Percentiles rank a stretch among this genome's conserved stretches.
phyloP scores from a whole-genome alignment of 768 basidiomycete species.

The Amanita fuliginea region DNA sequence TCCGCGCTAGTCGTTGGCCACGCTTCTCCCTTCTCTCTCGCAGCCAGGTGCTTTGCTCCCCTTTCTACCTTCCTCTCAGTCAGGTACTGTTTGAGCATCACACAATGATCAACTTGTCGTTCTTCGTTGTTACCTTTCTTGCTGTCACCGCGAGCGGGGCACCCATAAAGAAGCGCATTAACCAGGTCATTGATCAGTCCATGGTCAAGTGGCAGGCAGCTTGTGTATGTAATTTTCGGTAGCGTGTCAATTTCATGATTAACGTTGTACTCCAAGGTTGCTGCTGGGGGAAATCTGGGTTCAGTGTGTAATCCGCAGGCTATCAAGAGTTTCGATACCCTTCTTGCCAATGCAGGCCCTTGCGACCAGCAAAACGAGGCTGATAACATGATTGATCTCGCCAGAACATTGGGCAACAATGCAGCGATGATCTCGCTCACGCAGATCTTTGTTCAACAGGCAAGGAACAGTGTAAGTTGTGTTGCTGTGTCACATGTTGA shows the following conservation, averaged over 20 bases:
- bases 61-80: neutral
- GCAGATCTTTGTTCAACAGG: slow-evolving; percentile 47
- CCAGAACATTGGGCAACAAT: slow-evolving; percentile 31
- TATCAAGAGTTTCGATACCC: slow-evolving; percentile 41
- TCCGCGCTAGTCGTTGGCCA: neutral
- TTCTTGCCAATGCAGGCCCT: slow-evolving; percentile 44
- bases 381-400: slow-evolving; percentile 38
- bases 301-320: slow-evolving; percentile 41
- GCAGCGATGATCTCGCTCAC: slow-evolving; percentile 36
- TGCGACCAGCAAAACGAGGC: slow-evolving; percentile 49
- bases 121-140: slow-evolving; percentile 21
- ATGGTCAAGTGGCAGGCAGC: slow-evolving; percentile 34
- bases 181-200: slow-evolving; percentile 29
- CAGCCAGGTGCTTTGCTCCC: slow-evolving; percentile 8
- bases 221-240: slow-evolving; percentile 25
- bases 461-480: slow-evolving; percentile 37
- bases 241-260: neutral
- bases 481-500: neutral
- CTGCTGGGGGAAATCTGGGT: slow-evolving; percentile 42
- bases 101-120: slow-evolving; percentile 21
- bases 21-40: neutral
- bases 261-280: slow-evolving; percentile 20
- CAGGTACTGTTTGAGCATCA: slow-evolving; percentile 8
- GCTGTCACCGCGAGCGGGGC: slow-evolving; percentile 21
- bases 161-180: slow-evolving; percentile 34